Conservation (phyloP, 148 eudicot species). For the Spergularia marina region DNA sequence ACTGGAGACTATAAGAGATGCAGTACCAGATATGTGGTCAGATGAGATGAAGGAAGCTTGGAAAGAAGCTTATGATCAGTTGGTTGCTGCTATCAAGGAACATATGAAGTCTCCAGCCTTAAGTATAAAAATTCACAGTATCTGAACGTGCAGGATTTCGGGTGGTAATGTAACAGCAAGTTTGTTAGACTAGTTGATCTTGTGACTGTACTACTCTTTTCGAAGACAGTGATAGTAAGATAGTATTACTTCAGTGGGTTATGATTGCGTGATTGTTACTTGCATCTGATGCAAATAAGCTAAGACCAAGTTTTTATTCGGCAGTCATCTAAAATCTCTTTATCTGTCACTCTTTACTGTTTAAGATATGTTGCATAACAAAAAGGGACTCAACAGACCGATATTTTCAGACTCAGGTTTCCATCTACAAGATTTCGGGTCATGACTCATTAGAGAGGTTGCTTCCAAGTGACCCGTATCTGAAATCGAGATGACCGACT, state of each 20-base stretch:
- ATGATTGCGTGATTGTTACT: neutral
- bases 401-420: too few relatives aligned
- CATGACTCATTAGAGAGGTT: too few relatives aligned
- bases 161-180: neutral
- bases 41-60: slow-evolving; percentile 82
- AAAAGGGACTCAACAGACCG: too few relatives aligned
- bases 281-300: slow-evolving; percentile 15
- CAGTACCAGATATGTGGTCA: slow-evolving; percentile 88
- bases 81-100: slow-evolving; percentile 75
- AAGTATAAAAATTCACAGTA: neutral
- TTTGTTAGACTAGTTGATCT: too few relatives aligned
- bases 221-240: neutral
- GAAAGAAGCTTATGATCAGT: slow-evolving; percentile 73
- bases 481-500: too few relatives aligned
- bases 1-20: slow-evolving; percentile 76
- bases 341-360: slow-evolving; percentile 6
- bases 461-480: too few relatives aligned
- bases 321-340: neutral
- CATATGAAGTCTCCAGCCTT: slow-evolving; percentile 52
- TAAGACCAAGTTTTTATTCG: neutral
- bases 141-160: neutral
- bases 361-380: neutral
- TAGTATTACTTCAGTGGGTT: neutral
- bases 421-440: too few relatives aligned
- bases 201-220: neutral